Conservation (phyloP, 2,329 filamentous ascomycete genomes). For the Magnaporthiopsis incrustans region DNA sequence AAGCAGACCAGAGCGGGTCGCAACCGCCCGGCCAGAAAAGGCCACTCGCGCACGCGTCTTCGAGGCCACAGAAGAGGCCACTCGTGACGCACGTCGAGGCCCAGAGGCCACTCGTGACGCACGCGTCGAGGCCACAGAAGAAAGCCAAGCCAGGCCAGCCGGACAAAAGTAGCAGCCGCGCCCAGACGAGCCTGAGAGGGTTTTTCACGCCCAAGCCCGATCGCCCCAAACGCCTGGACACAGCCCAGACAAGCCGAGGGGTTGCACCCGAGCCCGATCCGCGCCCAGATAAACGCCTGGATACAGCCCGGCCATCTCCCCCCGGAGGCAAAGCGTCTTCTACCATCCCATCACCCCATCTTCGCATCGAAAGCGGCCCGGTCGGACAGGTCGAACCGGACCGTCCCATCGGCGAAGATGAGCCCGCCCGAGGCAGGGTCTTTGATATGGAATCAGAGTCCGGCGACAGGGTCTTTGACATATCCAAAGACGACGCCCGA, state of each 20-base stretch:
- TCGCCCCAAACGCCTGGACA: background rate
- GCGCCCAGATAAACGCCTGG: background rate
- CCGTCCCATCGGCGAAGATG: too few relatives aligned
- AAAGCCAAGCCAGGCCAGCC: slow-evolving; percentile 32
- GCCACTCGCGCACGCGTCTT: slow-evolving; percentile 5
- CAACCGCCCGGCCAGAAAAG: too few relatives aligned
- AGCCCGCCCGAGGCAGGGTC: slow-evolving; percentile 28
- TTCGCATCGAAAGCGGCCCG: background rate
- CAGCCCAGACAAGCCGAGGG: too few relatives aligned
- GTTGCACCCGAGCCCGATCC: background rate
- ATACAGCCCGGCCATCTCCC: too few relatives aligned
- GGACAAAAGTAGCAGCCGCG: slow-evolving; percentile 3
- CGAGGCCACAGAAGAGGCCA: slow-evolving; percentile 14
- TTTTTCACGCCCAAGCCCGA: slow-evolving; percentile 4
- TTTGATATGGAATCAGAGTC: too few relatives aligned
- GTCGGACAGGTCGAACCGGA: background rate
- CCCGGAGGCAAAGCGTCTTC: background rate
- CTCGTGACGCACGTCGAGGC: background rate
- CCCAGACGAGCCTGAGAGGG: slow-evolving; percentile 5
- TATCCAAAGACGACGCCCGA: too few relatives aligned
- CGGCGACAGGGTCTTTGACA: too few relatives aligned
- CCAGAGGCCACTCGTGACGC: background rate
- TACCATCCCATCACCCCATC: too few relatives aligned
- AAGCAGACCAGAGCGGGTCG: background rate
- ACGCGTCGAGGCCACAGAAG: slow-evolving; percentile 29